phyloP scores from a whole-genome alignment of 352 stramenopile genomes.

The Globisporangium carolinianum region DNA sequence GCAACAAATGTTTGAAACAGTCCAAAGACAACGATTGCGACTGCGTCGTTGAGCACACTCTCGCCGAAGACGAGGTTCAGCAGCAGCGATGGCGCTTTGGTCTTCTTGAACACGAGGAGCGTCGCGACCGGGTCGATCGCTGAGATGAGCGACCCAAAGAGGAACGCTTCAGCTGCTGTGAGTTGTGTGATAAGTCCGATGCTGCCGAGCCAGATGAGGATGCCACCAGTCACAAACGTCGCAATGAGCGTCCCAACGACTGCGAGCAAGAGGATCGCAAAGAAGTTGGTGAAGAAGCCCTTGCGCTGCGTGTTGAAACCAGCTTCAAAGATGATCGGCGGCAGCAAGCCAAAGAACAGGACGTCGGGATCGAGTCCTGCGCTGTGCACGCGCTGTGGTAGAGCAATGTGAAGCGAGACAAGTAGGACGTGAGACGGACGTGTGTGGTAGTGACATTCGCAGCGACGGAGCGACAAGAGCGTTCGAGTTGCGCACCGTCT shows the following conservation, averaged over 20 bases:
- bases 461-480: not conserved
- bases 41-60: slow-evolving; percentile 59
- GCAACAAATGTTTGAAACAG: slow-evolving; percentile 44
- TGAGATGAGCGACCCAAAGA: slow-evolving; percentile 75
- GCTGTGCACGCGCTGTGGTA: slow-evolving; percentile 13
- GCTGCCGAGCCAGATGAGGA: slow-evolving; percentile 36
- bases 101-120: slow-evolving; percentile 70
- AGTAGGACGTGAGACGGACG: too few species aligned
- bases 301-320: slow-evolving; percentile 61
- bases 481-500: slow-evolving; percentile 6
- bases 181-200: slow-evolving; percentile 30
- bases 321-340: slow-evolving; percentile 60
- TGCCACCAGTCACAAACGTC: slow-evolving; percentile 34
- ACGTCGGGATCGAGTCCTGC: slow-evolving; percentile 37
- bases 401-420: too few species aligned
- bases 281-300: slow-evolving; percentile 46
- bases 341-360: slow-evolving; percentile 52
- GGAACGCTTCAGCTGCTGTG: slow-evolving; percentile 52
- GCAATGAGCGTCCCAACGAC: slow-evolving; percentile 47
- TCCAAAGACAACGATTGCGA: slow-evolving; percentile 73
- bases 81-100: slow-evolving; percentile 35
- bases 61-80: slow-evolving; percentile 89
- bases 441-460: too few species aligned
- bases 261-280: slow-evolving; percentile 30
- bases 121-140: slow-evolving; percentile 83